A percentile compares a stretch with the other conserved stretches of the same genome.
Evolutionary conservation across 345 rosid species (phyloP).

Genomic region (Leavenworthia alabamica): DNA sequence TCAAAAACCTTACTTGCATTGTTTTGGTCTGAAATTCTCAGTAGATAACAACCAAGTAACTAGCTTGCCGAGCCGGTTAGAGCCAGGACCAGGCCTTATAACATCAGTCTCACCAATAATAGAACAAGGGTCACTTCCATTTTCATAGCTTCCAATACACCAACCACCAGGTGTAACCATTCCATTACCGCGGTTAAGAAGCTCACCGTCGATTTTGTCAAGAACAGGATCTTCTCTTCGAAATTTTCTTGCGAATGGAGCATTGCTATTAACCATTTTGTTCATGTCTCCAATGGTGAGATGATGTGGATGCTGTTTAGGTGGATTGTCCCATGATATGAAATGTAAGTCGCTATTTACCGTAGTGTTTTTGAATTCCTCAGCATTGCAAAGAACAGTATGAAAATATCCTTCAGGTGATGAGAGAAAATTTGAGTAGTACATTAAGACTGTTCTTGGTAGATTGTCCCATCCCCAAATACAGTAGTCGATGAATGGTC

Average conservation of each 20-base stretch:
- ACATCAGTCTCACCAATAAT: conserved; percentile 47
- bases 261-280: conserved; percentile 69
- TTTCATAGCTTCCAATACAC: conserved; percentile 76
- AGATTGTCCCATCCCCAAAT: conserved; percentile 99
- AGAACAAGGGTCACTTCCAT: conserved; percentile 82
- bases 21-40: conserved; percentile 67
- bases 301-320: conserved; percentile 93
- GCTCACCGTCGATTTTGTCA: conserved; percentile 69
- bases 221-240: conserved; percentile 68
- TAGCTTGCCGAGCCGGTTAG: conserved; percentile 60
- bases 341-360: conserved; percentile 89
- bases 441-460: conserved; percentile 83
- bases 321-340: conserved; percentile 98
- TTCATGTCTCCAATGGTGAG: conserved; percentile 62
- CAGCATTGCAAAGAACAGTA: conserved; percentile 83
- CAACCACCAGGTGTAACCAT: conserved; percentile 92
- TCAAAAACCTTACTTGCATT: conserved; percentile 52
- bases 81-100: conserved; percentile 75
- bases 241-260: conserved; percentile 87
- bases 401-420: conserved; percentile 99
- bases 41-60: conserved; percentile 49
- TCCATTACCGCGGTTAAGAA: conserved; percentile 52
- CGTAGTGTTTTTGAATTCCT: conserved; percentile 80
- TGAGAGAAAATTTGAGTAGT: conserved; percentile 85
- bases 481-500: conserved; percentile 82